phyloP scores from a whole-genome alignment of 305 asterid genomes.

The Fraxinus sp. region DNA sequence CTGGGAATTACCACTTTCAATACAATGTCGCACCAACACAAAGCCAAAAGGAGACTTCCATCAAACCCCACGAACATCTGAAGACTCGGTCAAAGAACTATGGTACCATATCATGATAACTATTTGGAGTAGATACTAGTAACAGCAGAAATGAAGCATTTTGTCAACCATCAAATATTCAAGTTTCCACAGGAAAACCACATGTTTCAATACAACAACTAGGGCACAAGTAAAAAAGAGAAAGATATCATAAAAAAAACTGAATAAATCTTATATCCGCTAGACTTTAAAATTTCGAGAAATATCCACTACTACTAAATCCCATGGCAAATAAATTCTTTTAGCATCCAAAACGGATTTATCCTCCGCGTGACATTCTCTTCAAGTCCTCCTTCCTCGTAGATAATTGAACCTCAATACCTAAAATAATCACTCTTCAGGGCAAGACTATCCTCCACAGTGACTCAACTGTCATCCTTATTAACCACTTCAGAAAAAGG shows the following conservation, averaged over 20 bases:
- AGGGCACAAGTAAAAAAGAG: not conserved
- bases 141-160: not conserved
- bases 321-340: not conserved
- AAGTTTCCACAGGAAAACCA: not conserved
- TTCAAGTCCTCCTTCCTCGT: not conserved
- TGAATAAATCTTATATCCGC: not conserved
- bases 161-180: constrained; percentile 1
- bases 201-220: not conserved
- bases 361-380: not conserved
- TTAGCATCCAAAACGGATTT: not conserved
- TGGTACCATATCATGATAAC: not conserved
- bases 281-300: not conserved
- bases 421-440: not conserved
- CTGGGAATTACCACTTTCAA: not conserved
- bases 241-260: not conserved
- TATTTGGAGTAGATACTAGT: not conserved
- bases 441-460: not conserved
- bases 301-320: not conserved
- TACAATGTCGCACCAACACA: not conserved
- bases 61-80: not conserved
- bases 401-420: not conserved
- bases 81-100: not conserved
- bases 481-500: not conserved
- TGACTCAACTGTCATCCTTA: not conserved
- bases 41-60: not conserved